Percentiles rank a stretch among this genome's conserved stretches.
phyloP scores from a whole-genome alignment of 2,329 filamentous ascomycete genomes.

The Cladosporium halotolerans region DNA sequence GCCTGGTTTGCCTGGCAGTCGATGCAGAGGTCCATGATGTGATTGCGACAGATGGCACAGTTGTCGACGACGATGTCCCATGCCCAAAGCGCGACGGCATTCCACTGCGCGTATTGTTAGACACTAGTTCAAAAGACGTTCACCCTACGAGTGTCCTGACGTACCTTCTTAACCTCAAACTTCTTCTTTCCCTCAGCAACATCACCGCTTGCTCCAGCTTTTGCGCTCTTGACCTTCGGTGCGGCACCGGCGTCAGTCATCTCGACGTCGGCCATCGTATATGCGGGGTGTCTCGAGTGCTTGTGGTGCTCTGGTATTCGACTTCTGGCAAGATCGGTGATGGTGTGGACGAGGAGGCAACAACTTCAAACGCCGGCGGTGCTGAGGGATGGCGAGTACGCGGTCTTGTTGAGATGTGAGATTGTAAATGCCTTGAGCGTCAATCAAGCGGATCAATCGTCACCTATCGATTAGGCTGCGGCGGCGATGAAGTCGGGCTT shows the following conservation, averaged over 20 bases:
- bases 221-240: conserved; percentile 46
- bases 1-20: conserved; percentile 99
- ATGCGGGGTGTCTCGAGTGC: conserved; percentile 20
- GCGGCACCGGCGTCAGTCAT: conserved; percentile 74
- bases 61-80: conserved; percentile 99
- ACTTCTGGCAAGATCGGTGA: neutral
- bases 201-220: conserved; percentile 46
- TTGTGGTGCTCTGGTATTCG: neutral
- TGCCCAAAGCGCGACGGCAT: conserved; percentile 94
- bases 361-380: neutral
- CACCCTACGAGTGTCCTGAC: conserved; percentile 8
- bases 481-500: no score
- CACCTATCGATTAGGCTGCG: neutral
- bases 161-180: conserved; percentile 98
- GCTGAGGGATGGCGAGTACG: neutral
- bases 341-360: neutral
- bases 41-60: conserved; percentile 97
- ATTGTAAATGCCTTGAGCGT: neutral
- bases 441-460: neutral
- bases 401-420: neutral
- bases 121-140: neutral
- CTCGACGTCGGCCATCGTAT: conserved; percentile 83
- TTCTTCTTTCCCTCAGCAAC: conserved; percentile 73
- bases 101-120: conserved; percentile 61
- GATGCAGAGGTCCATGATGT: conserved; percentile 99